A percentile compares a stretch with the other conserved stretches of the same genome.
Conservation (phyloP, 495 filamentous ascomycete genomes). For the Penicillium angulare region DNA sequence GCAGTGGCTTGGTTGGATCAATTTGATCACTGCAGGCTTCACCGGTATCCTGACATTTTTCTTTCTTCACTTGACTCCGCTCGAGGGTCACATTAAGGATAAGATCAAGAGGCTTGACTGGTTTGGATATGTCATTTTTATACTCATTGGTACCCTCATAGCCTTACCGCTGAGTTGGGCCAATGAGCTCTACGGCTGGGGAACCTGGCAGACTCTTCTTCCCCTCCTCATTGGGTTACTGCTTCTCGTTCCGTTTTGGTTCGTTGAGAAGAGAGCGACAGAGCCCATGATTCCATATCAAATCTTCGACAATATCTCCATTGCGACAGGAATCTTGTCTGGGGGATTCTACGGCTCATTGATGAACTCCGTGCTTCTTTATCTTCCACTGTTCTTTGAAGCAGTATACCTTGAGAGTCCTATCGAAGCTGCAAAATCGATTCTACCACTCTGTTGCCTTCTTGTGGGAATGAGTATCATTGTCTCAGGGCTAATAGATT, state of each 20-base stretch:
- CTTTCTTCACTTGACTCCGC: constrained; percentile 37
- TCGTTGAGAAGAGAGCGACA: constrained; percentile 10
- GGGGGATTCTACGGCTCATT: constrained; percentile 11
- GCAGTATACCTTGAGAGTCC: constrained; percentile 26
- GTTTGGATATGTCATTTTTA: constrained; percentile 52
- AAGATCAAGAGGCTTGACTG: constrained; percentile 52
- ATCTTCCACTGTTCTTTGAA: constrained; percentile 49
- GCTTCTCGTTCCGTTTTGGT: constrained; percentile 13
- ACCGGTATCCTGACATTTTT: constrained; percentile 49
- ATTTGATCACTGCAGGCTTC: constrained; percentile 53
- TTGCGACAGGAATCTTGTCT: constrained; percentile 20
- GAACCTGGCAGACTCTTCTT: constrained; percentile 46
- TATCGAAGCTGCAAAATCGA: constrained; percentile 27
- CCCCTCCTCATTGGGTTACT: constrained; percentile 24
- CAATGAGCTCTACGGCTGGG: constrained; percentile 54
- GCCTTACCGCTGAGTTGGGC: constrained; percentile 57
- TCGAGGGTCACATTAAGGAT: constrained; percentile 14
- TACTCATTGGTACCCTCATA: constrained; percentile 41
- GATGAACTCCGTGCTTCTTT: constrained; percentile 28
- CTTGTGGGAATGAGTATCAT: constrained; percentile 18
- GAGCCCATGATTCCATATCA: constrained; percentile 24
- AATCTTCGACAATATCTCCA: constrained; percentile 32
- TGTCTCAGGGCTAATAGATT: constrained; percentile 27
- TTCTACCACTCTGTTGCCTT: background rate
- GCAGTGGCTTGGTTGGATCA: constrained; percentile 70